Evolutionary conservation across 2,329 filamentous ascomycete genomes (phyloP).

Genomic region (Davidsoniella virescens): DNA sequence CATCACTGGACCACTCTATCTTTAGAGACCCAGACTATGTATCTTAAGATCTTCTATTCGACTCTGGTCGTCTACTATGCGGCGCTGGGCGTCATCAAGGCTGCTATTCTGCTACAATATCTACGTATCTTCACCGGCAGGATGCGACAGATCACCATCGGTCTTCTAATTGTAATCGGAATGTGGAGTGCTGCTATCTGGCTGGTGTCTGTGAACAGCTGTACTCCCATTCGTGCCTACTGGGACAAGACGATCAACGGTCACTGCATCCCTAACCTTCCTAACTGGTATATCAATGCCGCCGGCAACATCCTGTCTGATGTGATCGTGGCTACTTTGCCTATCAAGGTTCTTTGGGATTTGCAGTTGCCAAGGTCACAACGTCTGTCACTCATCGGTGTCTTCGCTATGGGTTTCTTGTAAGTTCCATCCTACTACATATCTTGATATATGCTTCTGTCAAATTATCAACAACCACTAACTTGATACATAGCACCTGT

Average conservation of each 20-base stretch:
- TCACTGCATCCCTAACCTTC: conserved; percentile 13
- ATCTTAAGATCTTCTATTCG: conserved; percentile 15
- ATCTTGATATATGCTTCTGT: no score
- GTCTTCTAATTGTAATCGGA: conserved; percentile 9
- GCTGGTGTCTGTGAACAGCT: conserved; percentile 12
- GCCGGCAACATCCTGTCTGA: conserved; percentile 15
- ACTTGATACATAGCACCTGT: conserved; percentile 13
- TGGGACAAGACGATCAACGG: conserved; percentile 12
- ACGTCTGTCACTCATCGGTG: conserved; percentile 13
- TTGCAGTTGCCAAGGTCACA: conserved; percentile 14
- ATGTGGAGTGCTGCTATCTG: conserved; percentile 13
- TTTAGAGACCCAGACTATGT: neutral
- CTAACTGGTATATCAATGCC: conserved; percentile 15
- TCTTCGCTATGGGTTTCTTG: conserved; percentile 16
- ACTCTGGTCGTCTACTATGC: conserved; percentile 16
- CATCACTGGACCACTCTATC: conserved; percentile 8
- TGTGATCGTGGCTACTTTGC: conserved; percentile 13
- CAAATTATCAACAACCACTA: neutral
- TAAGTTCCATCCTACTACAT: conserved; percentile 5
- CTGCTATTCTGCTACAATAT: conserved; percentile 19
- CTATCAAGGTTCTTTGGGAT: conserved; percentile 14
- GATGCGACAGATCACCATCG: conserved; percentile 13
- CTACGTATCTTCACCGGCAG: conserved; percentile 15
- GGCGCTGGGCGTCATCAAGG: conserved; percentile 16
- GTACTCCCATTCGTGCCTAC: conserved; percentile 13